Conservation (phyloP, 495 filamentous ascomycete genomes). For the Xylaria scruposa region DNA sequence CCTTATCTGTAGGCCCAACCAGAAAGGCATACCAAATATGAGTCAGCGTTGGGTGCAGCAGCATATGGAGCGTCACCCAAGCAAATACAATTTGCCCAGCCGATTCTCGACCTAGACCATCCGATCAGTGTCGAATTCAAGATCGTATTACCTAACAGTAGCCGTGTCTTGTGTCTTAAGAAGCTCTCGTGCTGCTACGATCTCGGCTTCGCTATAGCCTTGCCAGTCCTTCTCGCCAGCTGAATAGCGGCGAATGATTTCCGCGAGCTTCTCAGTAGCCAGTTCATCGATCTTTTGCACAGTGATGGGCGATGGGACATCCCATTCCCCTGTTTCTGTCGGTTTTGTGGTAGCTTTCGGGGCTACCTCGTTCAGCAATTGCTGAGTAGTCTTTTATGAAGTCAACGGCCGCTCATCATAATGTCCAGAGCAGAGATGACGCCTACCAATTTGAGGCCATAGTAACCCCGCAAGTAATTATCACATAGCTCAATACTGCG, state of each 20-base stretch:
- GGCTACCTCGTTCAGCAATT: conserved; percentile 42
- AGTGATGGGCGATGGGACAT: conserved; percentile 56
- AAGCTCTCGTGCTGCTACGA: conserved; percentile 78
- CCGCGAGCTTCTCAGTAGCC: conserved; percentile 74
- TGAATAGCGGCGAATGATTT: conserved; percentile 71
- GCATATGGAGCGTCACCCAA: conserved; percentile 2
- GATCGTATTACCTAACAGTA: conserved; percentile 41
- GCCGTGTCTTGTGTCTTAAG: conserved; percentile 55
- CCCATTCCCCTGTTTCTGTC: conserved; percentile 48
- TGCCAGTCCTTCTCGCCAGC: conserved; percentile 69
- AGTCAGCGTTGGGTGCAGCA: conserved; percentile 19
- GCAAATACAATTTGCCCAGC: conserved; percentile 8
- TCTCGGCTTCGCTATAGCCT: conserved; percentile 75
- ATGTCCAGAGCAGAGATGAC: conserved; percentile 23
- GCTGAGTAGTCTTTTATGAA: conserved; percentile 46
- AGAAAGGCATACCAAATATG: conserved; percentile 8
- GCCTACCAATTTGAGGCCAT: conserved; percentile 82
- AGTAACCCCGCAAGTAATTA: conserved; percentile 89
- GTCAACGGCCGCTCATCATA: conserved; percentile 7
- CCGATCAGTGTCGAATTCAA: background rate
- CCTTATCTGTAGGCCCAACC: conserved; percentile 24
- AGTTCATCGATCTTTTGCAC: conserved; percentile 72
- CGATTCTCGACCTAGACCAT: background rate
- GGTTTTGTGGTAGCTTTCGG: conserved; percentile 42
- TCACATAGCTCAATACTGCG: conserved; percentile 93